Evolutionary conservation across 768 basidiomycete species (phyloP).

Genomic region (Calocybe indica): DNA sequence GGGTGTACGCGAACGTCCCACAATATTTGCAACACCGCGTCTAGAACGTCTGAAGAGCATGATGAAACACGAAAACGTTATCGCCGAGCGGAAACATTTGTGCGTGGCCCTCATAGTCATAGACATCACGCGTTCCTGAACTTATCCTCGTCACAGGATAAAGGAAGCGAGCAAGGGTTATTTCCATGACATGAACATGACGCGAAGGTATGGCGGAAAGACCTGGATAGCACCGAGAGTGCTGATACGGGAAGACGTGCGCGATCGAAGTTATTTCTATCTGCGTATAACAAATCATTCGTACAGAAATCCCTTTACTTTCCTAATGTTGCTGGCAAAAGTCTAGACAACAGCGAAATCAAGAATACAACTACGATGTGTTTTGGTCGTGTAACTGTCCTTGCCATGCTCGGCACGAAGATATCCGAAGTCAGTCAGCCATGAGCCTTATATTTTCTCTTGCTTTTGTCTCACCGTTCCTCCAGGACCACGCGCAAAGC

Average conservation of each 20-base stretch:
- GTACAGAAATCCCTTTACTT: slow-evolving; percentile 85
- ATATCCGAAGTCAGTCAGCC: slow-evolving; percentile 71
- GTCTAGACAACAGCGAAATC: slow-evolving; percentile 46
- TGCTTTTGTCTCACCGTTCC: slow-evolving; percentile 1
- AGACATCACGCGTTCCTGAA: neutral
- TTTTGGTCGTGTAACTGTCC: slow-evolving; percentile 67
- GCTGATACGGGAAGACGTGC: slow-evolving; percentile 85
- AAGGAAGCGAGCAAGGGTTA: slow-evolving; percentile 70
- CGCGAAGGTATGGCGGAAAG: slow-evolving; percentile 82
- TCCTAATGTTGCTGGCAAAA: slow-evolving; percentile 76
- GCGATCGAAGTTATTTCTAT: slow-evolving; percentile 18
- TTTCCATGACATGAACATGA: slow-evolving; percentile 78
- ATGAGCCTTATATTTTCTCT: neutral
- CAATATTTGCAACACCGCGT: slow-evolving; percentile 50
- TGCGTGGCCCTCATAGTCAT: slow-evolving; percentile 18
- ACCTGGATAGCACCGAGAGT: slow-evolving; percentile 90
- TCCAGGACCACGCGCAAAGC: slow-evolving; percentile 71
- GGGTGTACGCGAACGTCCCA: slow-evolving; percentile 69
- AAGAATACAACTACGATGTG: slow-evolving; percentile 78
- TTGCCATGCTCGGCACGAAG: slow-evolving; percentile 79
- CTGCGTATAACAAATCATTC: neutral
- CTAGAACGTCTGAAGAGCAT: slow-evolving; percentile 61
- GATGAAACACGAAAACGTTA: slow-evolving; percentile 63
- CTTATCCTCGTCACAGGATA: slow-evolving; percentile 23
- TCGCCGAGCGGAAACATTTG: slow-evolving; percentile 66